Evolutionary conservation across 371 early-diverging fungal genomes (phyloP).

Genomic region (Parasitella parasitica): DNA sequence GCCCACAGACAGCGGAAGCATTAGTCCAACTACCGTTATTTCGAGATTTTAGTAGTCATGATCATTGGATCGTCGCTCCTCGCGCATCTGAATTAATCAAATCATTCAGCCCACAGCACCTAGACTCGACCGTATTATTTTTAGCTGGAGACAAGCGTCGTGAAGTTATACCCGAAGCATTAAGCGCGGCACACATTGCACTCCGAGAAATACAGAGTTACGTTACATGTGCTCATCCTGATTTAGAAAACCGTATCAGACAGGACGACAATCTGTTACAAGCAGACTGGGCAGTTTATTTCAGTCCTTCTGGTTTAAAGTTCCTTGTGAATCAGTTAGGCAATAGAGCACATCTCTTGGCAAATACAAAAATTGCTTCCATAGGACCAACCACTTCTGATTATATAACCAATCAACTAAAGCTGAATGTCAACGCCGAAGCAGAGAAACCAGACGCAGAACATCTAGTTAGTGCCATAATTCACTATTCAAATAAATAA

Average conservation of each 20-base stretch:
- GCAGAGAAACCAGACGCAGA: slow-evolving; percentile 46
- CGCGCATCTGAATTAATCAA: slow-evolving; percentile 42
- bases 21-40: slow-evolving; percentile 28
- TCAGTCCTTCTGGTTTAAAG: slow-evolving; percentile 63
- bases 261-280: background rate
- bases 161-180: slow-evolving; percentile 38
- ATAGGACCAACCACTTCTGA: slow-evolving; percentile 60
- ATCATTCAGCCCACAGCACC: background rate
- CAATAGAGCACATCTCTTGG: background rate
- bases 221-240: slow-evolving; percentile 35
- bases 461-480: slow-evolving; percentile 32
- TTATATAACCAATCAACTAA: slow-evolving; percentile 18
- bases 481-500: background rate
- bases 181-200: slow-evolving; percentile 24
- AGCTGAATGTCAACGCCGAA: slow-evolving; percentile 26
- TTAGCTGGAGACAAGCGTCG: slow-evolving; percentile 61
- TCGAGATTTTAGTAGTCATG: background rate
- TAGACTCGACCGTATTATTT: slow-evolving; percentile 38
- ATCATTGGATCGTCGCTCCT: slow-evolving; percentile 32
- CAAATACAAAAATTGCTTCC: slow-evolving; percentile 30
- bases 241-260: slow-evolving; percentile 10
- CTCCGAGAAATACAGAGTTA: slow-evolving; percentile 45
- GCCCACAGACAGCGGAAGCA: slow-evolving; percentile 43
- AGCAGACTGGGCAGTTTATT: slow-evolving; percentile 51
- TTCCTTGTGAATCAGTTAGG: slow-evolving; percentile 20